Conservation (phyloP, 2,329 filamentous ascomycete genomes). For the Clonostachys rosea region DNA sequence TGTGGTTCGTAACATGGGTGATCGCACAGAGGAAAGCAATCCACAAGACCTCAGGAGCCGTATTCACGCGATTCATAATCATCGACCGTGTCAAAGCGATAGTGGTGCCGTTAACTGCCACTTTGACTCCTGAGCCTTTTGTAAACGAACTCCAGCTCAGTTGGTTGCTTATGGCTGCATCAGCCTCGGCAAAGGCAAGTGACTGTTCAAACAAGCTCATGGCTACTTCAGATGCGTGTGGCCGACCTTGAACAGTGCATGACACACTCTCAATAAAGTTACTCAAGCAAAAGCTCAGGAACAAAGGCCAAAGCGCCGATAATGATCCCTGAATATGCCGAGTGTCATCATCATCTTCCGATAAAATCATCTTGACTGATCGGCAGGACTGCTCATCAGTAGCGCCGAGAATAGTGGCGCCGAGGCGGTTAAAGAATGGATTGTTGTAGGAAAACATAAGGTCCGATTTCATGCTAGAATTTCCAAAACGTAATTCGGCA, state of each 20-base stretch:
- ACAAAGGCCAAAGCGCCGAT: conserved; percentile 70
- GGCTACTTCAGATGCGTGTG: conserved; percentile 78
- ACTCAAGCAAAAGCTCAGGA: conserved; percentile 65
- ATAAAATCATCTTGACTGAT: conserved; percentile 65
- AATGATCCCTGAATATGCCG: conserved; percentile 70
- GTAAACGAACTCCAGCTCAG: conserved; percentile 60
- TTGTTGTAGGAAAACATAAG: conserved; percentile 69
- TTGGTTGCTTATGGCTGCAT: conserved; percentile 78
- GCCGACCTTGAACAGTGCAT: conserved; percentile 81
- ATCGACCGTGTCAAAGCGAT: conserved; percentile 56
- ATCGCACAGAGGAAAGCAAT: conserved; percentile 84
- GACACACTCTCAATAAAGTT: conserved; percentile 87
- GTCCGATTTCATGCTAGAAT: conserved; percentile 57
- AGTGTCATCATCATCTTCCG: conserved; percentile 41
- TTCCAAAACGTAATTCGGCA: conserved; percentile 64
- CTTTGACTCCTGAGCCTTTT: conserved; percentile 12
- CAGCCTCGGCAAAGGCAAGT: conserved; percentile 91
- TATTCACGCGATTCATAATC: conserved; percentile 78
- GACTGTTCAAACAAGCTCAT: conserved; percentile 98
- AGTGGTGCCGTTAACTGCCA: conserved; percentile 2
- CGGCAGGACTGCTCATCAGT: conserved; percentile 71
- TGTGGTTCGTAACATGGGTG: conserved; percentile 81
- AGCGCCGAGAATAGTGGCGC: conserved; percentile 67
- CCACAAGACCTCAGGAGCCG: conserved; percentile 81
- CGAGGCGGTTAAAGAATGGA: conserved; percentile 66